A percentile compares a stretch with the other conserved stretches of the same genome.
These are phyloP conservation scores for Fusarium heterosporum DNA, from an alignment of 2,329 filamentous ascomycete species.

Conservation along the genomic window DNA sequence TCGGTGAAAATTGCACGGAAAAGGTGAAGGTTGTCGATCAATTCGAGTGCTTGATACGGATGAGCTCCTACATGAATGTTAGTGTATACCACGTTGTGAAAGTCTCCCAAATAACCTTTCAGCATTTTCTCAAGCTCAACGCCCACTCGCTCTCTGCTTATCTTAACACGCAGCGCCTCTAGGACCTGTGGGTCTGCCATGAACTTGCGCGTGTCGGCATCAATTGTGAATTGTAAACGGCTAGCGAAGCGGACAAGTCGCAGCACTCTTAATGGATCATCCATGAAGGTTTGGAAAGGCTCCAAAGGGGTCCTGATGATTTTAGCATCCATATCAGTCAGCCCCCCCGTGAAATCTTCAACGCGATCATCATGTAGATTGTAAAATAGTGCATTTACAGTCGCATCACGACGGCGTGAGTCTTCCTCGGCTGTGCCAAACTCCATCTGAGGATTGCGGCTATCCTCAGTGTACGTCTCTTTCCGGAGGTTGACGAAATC, in stretches of 20 bases:
- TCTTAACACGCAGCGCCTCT: slow-evolving; percentile 83
- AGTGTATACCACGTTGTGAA: not conserved
- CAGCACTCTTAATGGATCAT: slow-evolving; percentile 89
- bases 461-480: slow-evolving; percentile 90
- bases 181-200: slow-evolving; percentile 88
- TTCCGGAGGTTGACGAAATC: slow-evolving; percentile 95
- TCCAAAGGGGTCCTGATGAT: slow-evolving; percentile 88
- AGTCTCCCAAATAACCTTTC: slow-evolving; percentile 62
- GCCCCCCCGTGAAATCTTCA: slow-evolving; percentile 87
- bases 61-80: slow-evolving; percentile 61
- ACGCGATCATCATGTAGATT: slow-evolving; percentile 83
- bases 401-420: slow-evolving; percentile 88
- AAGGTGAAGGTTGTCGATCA: slow-evolving; percentile 74
- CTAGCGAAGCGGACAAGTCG: slow-evolving; percentile 92
- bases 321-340: slow-evolving; percentile 77
- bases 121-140: slow-evolving; percentile 93
- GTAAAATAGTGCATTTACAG: slow-evolving; percentile 95
- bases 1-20: slow-evolving; percentile 82
- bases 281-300: slow-evolving; percentile 91
- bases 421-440: slow-evolving; percentile 94
- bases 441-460: slow-evolving; percentile 90
- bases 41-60: slow-evolving; percentile 69
- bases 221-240: slow-evolving; percentile 82
- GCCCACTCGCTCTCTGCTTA: slow-evolving; percentile 90
- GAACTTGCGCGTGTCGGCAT: slow-evolving; percentile 71